These are phyloP conservation scores for Aphanomyces cochlioides DNA, from an alignment of 352 stramenopile species.

Conservation along the genomic window DNA sequence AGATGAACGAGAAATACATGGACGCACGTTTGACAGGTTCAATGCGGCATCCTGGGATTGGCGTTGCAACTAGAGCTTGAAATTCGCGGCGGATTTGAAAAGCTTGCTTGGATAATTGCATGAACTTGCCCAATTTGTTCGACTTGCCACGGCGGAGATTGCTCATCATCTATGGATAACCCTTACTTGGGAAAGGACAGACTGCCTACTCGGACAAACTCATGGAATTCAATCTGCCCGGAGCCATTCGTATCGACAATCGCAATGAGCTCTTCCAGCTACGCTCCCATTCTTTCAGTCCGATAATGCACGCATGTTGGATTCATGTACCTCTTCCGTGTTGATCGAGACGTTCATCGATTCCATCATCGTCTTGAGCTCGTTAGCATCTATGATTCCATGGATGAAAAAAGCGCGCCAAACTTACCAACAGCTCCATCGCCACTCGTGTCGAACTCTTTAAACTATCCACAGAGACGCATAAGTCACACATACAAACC, in stretches of 20 bases:
- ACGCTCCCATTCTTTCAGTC: not conserved
- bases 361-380: slow-evolving; percentile 56
- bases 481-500: slow-evolving; percentile 16
- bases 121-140: slow-evolving; percentile 55
- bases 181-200: not conserved
- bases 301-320: slow-evolving; percentile 4
- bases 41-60: slow-evolving; percentile 39
- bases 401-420: not conserved
- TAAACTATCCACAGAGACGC: slow-evolving; percentile 36
- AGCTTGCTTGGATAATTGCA: slow-evolving; percentile 62
- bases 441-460: slow-evolving; percentile 61
- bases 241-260: slow-evolving; percentile 70
- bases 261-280: slow-evolving; percentile 62
- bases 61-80: slow-evolving; percentile 36
- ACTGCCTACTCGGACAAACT: slow-evolving; percentile 55
- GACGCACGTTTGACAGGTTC: slow-evolving; percentile 40
- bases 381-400: slow-evolving; percentile 22
- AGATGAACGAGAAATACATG: not conserved
- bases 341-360: slow-evolving; percentile 55
- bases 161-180: slow-evolving; percentile 47
- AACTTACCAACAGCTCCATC: slow-evolving; percentile 56
- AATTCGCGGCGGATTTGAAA: slow-evolving; percentile 52
- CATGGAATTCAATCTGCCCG: slow-evolving; percentile 57
- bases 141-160: slow-evolving; percentile 54
- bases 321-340: slow-evolving; percentile 41